Conservation (phyloP, 2,329 filamentous ascomycete species). For the Pestalotiopsis fici region DNA sequence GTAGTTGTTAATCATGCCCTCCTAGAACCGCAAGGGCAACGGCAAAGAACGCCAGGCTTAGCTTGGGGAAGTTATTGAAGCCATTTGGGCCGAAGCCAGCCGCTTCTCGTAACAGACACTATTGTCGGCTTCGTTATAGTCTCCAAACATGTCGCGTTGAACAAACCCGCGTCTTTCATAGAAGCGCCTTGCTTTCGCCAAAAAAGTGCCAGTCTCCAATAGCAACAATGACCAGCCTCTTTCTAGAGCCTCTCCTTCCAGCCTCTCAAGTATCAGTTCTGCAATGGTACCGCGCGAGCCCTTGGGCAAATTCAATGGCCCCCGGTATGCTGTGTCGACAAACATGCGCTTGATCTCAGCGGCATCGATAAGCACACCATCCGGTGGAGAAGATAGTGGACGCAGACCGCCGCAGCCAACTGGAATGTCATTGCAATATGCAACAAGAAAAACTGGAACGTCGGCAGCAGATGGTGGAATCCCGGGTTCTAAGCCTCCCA, state of each 20-base stretch:
- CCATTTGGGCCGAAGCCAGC: not conserved
- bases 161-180: not conserved
- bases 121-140: not conserved
- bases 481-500: not conserved
- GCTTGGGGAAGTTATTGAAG: not conserved
- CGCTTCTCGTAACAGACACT: not conserved
- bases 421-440: not conserved
- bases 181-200: not conserved
- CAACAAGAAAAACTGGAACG: not conserved
- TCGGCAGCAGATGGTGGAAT: not conserved
- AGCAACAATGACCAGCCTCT: not conserved
- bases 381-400: not conserved
- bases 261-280: not conserved
- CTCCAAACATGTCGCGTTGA: not conserved
- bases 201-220: not conserved
- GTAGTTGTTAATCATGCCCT: not conserved
- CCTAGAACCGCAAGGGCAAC: not conserved
- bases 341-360: not conserved
- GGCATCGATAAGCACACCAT: not conserved
- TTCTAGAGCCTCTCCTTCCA: not conserved
- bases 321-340: not conserved
- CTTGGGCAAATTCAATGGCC: not conserved
- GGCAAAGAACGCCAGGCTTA: not conserved
- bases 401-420: not conserved
- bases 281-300: not conserved